Percentiles rank a stretch among this genome's conserved stretches.
Conservation (phyloP, 345 rosid species). For the Eucalyptus curtisii region DNA sequence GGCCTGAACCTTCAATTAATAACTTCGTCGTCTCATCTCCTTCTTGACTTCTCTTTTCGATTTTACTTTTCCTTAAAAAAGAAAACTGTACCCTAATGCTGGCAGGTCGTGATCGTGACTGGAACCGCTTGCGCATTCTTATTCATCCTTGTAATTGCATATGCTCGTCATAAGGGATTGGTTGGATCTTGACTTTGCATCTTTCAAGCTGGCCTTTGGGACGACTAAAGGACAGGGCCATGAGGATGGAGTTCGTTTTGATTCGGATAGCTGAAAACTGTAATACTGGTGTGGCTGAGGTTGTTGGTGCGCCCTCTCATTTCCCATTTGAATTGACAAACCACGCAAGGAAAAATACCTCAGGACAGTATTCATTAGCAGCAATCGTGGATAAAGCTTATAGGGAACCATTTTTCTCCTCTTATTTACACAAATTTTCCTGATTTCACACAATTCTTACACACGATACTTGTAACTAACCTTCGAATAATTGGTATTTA, state of each 20-base stretch:
- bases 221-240: neutral
- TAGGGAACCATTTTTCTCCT: neutral
- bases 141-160: slow-evolving; percentile 52
- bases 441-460: neutral
- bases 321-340: neutral
- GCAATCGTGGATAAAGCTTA: neutral
- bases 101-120: slow-evolving; percentile 52
- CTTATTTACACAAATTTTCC: neutral
- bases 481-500: neutral
- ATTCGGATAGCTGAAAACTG: neutral
- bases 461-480: neutral
- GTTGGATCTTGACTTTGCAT: slow-evolving; percentile 57
- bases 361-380: neutral
- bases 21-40: neutral
- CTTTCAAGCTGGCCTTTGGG: neutral
- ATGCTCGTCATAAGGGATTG: slow-evolving; percentile 78
- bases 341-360: neutral
- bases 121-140: slow-evolving; percentile 24
- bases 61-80: neutral
- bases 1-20: neutral
- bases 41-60: neutral
- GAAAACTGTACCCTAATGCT: neutral
- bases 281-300: neutral
- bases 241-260: neutral
- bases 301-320: neutral